Percentiles rank a stretch among this genome's conserved stretches.
These are phyloP conservation scores for Verbascum thapsus DNA, from an alignment of 257 asterid genomes.

Conservation along the genomic window DNA sequence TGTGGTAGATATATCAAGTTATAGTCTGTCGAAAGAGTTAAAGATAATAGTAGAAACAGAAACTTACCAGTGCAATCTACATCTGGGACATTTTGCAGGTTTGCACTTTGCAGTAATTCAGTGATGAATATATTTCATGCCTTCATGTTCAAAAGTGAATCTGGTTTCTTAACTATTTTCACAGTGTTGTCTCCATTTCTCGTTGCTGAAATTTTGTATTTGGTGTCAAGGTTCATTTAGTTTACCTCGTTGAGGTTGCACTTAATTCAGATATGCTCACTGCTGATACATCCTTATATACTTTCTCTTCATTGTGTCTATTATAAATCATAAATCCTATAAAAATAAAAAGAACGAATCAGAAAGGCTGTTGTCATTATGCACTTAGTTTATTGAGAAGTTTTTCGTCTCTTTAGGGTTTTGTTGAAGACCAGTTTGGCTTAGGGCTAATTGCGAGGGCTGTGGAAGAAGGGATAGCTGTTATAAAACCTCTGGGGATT, in stretches of 20 bases:
- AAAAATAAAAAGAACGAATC: background rate
- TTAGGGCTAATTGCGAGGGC: slow-evolving; percentile 98
- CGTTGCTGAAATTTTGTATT: slow-evolving; percentile 20
- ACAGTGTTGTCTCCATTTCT: slow-evolving; percentile 5
- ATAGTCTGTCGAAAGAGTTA: background rate
- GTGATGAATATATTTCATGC: slow-evolving; percentile 4
- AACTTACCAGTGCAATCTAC: background rate
- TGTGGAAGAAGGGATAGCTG: slow-evolving; percentile 97
- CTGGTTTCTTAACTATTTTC: slow-evolving; percentile 9
- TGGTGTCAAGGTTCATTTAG: slow-evolving; percentile 7
- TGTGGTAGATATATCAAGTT: background rate
- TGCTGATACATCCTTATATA: slow-evolving; percentile 23
- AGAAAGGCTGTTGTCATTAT: slow-evolving; percentile 14
- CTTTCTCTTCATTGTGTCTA: slow-evolving; percentile 20
- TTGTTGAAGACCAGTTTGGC: slow-evolving; percentile 99
- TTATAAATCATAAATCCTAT: background rate
- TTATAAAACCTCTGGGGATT: slow-evolving; percentile 91
- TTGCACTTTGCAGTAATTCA: slow-evolving; percentile 1
- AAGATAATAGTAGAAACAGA: background rate
- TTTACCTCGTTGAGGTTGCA: slow-evolving; percentile 21
- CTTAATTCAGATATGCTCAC: slow-evolving; percentile 14
- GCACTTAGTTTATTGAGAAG: slow-evolving; percentile 13
- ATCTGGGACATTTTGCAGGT: slow-evolving; percentile 8
- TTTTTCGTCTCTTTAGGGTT: slow-evolving; percentile 58
- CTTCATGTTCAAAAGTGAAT: background rate